These are phyloP conservation scores for Diaporthe vexans DNA, from an alignment of 2,329 filamentous ascomycete genomes.

Conservation along the genomic window DNA sequence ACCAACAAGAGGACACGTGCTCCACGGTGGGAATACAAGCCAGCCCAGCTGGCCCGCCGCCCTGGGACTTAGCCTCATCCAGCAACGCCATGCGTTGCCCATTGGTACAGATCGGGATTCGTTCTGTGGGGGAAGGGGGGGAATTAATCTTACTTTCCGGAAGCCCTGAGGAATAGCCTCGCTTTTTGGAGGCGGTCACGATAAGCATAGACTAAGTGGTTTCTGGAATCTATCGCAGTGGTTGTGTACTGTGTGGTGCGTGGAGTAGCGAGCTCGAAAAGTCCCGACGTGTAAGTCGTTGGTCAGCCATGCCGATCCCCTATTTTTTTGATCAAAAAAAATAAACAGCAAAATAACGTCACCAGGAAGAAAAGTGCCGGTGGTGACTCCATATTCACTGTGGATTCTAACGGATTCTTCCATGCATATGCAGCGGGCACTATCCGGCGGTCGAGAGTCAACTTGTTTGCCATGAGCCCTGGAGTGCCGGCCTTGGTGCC, in stretches of 20 bases:
- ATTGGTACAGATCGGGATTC: constrained; percentile 1
- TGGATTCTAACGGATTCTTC: neutral
- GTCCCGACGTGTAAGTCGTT: neutral
- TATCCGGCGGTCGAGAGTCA: neutral
- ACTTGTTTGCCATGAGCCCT: neutral
- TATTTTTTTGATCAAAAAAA: neutral
- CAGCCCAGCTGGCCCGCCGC: constrained; percentile 23
- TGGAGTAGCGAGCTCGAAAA: neutral
- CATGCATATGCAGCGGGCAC: neutral
- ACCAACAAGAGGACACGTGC: neutral
- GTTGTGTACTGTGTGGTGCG: neutral
- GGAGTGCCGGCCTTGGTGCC: neutral
- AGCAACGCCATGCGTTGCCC: neutral
- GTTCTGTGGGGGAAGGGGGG: constrained; percentile 3
- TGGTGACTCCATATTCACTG: neutral
- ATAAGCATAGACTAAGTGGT: neutral
- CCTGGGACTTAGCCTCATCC: constrained; percentile 8
- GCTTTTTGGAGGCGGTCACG: constrained; percentile 9
- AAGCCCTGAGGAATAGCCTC: constrained; percentile 1
- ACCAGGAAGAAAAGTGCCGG: neutral
- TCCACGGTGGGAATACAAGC: constrained; percentile 2
- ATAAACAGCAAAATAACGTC: neutral
- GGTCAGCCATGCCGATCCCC: neutral
- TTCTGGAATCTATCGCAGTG: neutral
- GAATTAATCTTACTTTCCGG: neutral